Percentiles rank a stretch among this genome's conserved stretches.
Evolutionary conservation across 1,284 basidiomycete species (phyloP).

Genomic region (Lignosus rhinocerotis): DNA sequence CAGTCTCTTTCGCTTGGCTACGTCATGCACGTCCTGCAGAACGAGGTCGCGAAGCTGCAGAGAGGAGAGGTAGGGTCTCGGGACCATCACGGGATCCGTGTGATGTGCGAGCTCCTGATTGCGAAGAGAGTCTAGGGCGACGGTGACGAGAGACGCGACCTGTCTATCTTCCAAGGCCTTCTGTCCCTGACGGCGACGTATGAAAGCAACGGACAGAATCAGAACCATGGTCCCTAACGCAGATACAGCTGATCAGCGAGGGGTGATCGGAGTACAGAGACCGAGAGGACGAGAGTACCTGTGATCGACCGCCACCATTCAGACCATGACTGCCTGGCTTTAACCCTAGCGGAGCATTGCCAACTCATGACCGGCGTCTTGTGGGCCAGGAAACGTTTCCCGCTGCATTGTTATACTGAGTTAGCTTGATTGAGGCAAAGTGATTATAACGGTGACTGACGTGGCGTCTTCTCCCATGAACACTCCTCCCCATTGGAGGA

Average conservation of each 20-base stretch:
- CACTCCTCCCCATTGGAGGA: conserved; percentile 81
- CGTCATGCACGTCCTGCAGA: conserved; percentile 79
- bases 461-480: conserved; percentile 67
- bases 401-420: conserved; percentile 43
- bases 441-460: conserved; percentile 48
- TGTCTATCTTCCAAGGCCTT: conserved; percentile 67
- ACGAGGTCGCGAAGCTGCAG: conserved; percentile 91
- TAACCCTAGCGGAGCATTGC: conserved; percentile 71
- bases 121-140: conserved; percentile 79
- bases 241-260: conserved; percentile 6
- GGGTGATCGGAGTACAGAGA: conserved; percentile 7
- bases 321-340: conserved; percentile 64
- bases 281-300: conserved; percentile 45
- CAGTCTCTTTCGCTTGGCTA: conserved; percentile 64
- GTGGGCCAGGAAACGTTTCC: conserved; percentile 77
- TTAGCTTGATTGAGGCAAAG: background rate
- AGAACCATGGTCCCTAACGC: conserved; percentile 28
- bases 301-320: conserved; percentile 71
- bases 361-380: conserved; percentile 71
- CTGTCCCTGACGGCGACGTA: conserved; percentile 45
- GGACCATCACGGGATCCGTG: conserved; percentile 77
- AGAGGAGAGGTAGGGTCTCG: conserved; percentile 83
- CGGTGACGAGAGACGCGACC: conserved; percentile 76
- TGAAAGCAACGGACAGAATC: conserved; percentile 28
- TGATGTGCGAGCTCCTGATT: conserved; percentile 88